Conservation (phyloP, 1,139 yeast species). For the Suhomyces bribrorum region DNA sequence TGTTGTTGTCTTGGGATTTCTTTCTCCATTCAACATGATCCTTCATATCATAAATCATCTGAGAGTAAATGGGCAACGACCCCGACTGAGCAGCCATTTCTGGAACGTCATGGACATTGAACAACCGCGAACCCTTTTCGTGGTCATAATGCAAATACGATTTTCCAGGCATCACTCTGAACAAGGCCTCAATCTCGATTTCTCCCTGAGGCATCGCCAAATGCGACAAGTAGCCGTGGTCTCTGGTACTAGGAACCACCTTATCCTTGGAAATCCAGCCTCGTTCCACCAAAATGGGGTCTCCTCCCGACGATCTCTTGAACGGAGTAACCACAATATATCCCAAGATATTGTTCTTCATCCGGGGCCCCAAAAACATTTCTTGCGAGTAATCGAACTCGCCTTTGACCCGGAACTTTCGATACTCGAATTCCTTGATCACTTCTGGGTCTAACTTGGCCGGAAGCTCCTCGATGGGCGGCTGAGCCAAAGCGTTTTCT, state of each 20-base stretch:
- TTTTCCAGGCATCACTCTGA: constrained; percentile 69
- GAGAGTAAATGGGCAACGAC: constrained; percentile 73
- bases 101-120: constrained; percentile 74
- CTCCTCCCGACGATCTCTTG: constrained; percentile 69
- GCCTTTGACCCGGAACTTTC: constrained; percentile 74
- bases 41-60: constrained; percentile 65
- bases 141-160: constrained; percentile 79
- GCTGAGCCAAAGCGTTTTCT: constrained; percentile 75
- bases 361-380: constrained; percentile 88
- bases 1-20: constrained; percentile 2
- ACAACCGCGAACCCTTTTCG: constrained; percentile 58
- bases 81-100: constrained; percentile 76
- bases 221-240: constrained; percentile 51
- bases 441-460: constrained; percentile 55
- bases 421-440: constrained; percentile 71
- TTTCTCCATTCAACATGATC: constrained; percentile 57
- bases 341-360: constrained; percentile 74
- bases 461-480: constrained; percentile 70
- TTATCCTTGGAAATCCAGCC: constrained; percentile 88
- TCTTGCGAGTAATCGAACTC: constrained; percentile 82
- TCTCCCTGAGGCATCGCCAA: constrained; percentile 74
- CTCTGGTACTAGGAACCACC: constrained; percentile 63
- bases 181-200: constrained; percentile 70
- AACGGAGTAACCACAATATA: constrained; percentile 83
- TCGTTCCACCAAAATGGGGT: constrained; percentile 74